Percentiles rank a stretch among this genome's conserved stretches.
Evolutionary conservation across 2,329 filamentous ascomycete species (phyloP).

Genomic region (Pyricularia pennisetigena): DNA sequence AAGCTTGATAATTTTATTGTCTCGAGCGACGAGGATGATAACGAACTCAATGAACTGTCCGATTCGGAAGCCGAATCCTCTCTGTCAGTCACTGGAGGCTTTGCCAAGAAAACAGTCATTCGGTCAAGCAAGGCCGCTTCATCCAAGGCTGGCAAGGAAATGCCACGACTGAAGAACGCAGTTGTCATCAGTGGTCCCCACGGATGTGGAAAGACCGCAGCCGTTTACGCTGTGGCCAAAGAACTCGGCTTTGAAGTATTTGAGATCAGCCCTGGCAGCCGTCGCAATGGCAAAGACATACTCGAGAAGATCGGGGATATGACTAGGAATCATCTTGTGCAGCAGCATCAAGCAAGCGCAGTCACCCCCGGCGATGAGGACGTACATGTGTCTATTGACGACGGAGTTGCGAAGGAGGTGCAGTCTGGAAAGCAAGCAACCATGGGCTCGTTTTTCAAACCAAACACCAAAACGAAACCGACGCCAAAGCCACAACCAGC

Average conservation of each 20-base stretch:
- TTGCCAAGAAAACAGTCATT: constrained; percentile 44
- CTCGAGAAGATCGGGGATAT: constrained; percentile 91
- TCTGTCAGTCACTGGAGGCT: constrained; percentile 23
- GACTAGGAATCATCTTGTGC: constrained; percentile 88
- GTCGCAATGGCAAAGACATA: constrained; percentile 81
- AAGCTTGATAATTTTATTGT: constrained; percentile 76
- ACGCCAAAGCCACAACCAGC: constrained; percentile 13
- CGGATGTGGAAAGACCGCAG: constrained; percentile 88
- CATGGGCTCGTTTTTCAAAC: constrained; percentile 73
- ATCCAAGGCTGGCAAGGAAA: constrained; percentile 27
- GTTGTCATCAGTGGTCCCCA: constrained; percentile 84
- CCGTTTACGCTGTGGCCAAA: constrained; percentile 83
- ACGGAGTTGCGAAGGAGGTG: constrained; percentile 45
- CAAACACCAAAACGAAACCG: constrained; percentile 17
- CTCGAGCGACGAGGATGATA: constrained; percentile 64
- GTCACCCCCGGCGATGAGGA: constrained; percentile 16
- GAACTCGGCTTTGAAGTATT: constrained; percentile 92
- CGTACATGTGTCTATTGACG: constrained; percentile 21
- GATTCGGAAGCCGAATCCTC: constrained; percentile 45
- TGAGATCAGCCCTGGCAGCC: constrained; percentile 78
- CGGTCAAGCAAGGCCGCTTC: constrained; percentile 25
- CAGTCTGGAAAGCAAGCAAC: constrained; percentile 65
- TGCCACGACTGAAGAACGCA: constrained; percentile 54
- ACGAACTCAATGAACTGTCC: constrained; percentile 59
- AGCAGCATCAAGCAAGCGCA: constrained; percentile 29